A percentile compares a stretch with the other conserved stretches of the same genome.
phyloP scores from a whole-genome alignment of 441 rosid genomes.

The Pelargonium citronellum region DNA sequence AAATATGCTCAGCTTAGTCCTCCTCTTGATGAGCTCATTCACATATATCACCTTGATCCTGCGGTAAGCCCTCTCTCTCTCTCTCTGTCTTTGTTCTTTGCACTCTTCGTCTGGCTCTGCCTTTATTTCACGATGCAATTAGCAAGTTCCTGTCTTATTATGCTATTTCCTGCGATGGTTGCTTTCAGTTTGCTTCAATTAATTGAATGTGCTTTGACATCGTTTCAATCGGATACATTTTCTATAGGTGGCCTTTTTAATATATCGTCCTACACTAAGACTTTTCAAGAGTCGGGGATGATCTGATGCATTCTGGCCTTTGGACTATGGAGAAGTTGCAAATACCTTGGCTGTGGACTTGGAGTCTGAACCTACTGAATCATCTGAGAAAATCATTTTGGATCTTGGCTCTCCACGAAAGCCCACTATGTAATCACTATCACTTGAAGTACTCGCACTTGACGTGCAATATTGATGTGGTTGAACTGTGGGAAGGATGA shows the following conservation, averaged over 20 bases:
- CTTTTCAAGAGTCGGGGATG: conserved; percentile 72
- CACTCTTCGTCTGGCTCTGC: no score
- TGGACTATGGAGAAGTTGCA: conserved; percentile 48
- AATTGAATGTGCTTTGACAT: conserved; percentile 16
- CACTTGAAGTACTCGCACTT: no score
- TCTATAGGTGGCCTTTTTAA: conserved; percentile 85
- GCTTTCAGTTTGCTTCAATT: conserved; percentile 1
- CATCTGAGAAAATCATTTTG: conserved; percentile 43
- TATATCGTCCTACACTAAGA: conserved; percentile 97
- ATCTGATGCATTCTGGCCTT: conserved; percentile 86
- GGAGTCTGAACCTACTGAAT: conserved; percentile 44
- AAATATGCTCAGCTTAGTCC: conserved; percentile 86
- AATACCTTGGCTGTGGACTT: conserved; percentile 28
- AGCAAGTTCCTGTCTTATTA: neutral
- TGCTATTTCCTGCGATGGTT: conserved; percentile 1
- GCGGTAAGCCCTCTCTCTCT: conserved; percentile 59
- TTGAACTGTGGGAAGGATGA: conserved; percentile 99
- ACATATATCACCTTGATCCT: conserved; percentile 90
- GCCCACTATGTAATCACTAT: conserved; percentile 49
- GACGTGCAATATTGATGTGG: no score
- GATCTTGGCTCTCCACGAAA: conserved; percentile 61
- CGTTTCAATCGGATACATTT: neutral
- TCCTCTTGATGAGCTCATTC: conserved; percentile 83
- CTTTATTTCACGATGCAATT: conserved; percentile 5
- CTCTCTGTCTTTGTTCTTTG: conserved; percentile 12